These are phyloP conservation scores for Fusarium udum DNA, from an alignment of 2,329 filamentous ascomycete genomes.

Conservation along the genomic window DNA sequence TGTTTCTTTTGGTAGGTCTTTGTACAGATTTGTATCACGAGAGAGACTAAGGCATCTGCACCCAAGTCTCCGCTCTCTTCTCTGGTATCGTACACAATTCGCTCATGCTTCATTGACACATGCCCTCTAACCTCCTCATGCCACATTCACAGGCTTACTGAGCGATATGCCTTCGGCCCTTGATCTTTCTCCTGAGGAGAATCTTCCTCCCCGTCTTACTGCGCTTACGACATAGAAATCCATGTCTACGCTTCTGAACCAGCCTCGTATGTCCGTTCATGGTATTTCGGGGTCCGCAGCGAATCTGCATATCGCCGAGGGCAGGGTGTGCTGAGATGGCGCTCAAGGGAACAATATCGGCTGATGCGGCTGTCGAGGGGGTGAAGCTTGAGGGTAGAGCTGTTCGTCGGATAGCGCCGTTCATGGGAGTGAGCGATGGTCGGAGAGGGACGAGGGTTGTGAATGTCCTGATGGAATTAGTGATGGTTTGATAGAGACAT, in stretches of 20 bases:
- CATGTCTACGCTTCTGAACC: constrained; percentile 67
- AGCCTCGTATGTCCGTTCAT: constrained; percentile 65
- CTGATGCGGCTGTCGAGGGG: constrained; percentile 41
- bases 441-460: constrained; percentile 61
- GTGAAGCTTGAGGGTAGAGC: constrained; percentile 45
- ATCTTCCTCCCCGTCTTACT: constrained; percentile 63
- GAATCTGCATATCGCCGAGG: constrained; percentile 61
- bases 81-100: constrained; percentile 39
- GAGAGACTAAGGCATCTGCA: background rate
- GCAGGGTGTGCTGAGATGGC: constrained; percentile 64
- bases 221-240: constrained; percentile 63
- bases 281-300: constrained; percentile 67
- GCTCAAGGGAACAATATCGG: constrained; percentile 57
- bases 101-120: background rate
- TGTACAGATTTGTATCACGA: constrained; percentile 38
- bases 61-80: constrained; percentile 17
- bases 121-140: constrained; percentile 5
- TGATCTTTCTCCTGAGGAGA: constrained; percentile 60
- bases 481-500: background rate
- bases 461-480: constrained; percentile 52
- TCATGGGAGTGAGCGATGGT: constrained; percentile 53
- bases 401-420: constrained; percentile 46
- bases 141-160: constrained; percentile 17
- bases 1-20: constrained; percentile 24
- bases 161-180: constrained; percentile 58